phyloP scores from a whole-genome alignment of 495 filamentous ascomycete species.

The Trichoderma asperelloides region DNA sequence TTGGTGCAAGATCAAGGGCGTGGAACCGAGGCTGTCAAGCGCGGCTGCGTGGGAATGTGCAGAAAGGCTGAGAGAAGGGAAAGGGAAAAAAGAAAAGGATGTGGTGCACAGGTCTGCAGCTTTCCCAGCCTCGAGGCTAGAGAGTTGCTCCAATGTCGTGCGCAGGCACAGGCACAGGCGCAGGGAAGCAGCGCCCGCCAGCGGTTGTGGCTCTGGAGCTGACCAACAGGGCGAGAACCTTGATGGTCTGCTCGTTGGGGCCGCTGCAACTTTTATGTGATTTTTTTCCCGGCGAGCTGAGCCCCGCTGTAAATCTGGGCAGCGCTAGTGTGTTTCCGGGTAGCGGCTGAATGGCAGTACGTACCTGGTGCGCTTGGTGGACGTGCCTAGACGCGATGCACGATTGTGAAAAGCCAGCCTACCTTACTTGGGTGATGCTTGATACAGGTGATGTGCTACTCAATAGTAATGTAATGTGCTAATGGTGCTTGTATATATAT shows the following conservation, averaged over 20 bases:
- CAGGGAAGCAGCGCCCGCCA: conserved; percentile 1
- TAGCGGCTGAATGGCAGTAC: background rate
- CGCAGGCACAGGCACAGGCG: background rate
- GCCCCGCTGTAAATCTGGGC: background rate
- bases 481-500: too few relatives aligned
- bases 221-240: conserved; percentile 16
- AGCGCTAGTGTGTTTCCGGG: background rate
- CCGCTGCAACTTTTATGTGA: conserved; percentile 1
- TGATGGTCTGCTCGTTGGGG: conserved; percentile 13
- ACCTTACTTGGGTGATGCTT: background rate
- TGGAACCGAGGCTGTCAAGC: background rate
- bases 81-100: background rate
- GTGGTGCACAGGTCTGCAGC: background rate
- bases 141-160: background rate
- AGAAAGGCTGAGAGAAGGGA: background rate
- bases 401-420: too few relatives aligned
- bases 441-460: too few relatives aligned
- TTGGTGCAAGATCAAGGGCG: background rate
- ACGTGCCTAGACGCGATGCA: background rate
- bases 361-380: background rate
- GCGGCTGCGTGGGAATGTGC: background rate
- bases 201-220: background rate
- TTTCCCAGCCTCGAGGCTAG: background rate
- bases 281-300: conserved; percentile 8
- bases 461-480: too few relatives aligned